Conservation (phyloP, 2,329 filamentous ascomycete genomes). For the Ascochyta lentis region DNA sequence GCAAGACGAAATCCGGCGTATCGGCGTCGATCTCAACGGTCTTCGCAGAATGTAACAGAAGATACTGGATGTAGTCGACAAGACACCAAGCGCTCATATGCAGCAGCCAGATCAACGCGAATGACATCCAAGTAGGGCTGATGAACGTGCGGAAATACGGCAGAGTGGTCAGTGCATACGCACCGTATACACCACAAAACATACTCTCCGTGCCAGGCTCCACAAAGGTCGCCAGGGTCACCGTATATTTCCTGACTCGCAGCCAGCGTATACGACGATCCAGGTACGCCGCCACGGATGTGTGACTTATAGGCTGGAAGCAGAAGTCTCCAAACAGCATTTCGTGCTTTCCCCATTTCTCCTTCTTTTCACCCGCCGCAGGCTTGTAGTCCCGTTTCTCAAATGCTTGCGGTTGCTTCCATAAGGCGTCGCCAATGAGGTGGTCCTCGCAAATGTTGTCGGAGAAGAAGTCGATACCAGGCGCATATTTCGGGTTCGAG, state of each 20-base stretch:
- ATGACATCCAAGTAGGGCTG: slow-evolving; percentile 71
- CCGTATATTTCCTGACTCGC: slow-evolving; percentile 92
- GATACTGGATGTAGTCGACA: slow-evolving; percentile 76
- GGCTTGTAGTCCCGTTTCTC: slow-evolving; percentile 35
- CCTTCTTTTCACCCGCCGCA: slow-evolving; percentile 34
- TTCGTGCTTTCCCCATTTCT: slow-evolving; percentile 75
- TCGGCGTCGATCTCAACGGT: slow-evolving; percentile 74
- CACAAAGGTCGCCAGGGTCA: slow-evolving; percentile 84
- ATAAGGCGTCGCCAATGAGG: slow-evolving; percentile 89
- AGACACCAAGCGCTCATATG: slow-evolving; percentile 74
- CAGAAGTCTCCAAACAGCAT: slow-evolving; percentile 85
- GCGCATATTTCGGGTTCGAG: slow-evolving; percentile 59
- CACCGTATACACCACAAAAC: slow-evolving; percentile 79
- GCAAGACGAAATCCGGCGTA: slow-evolving; percentile 75
- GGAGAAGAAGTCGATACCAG: slow-evolving; percentile 90
- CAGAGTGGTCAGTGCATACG: slow-evolving; percentile 78
- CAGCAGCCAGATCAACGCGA: slow-evolving; percentile 69
- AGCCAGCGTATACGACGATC: slow-evolving; percentile 88
- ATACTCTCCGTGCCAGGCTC: slow-evolving; percentile 92
- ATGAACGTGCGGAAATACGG: slow-evolving; percentile 67
- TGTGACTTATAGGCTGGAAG: slow-evolving; percentile 85
- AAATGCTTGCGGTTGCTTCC: slow-evolving; percentile 64
- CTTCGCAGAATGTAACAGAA: slow-evolving; percentile 73
- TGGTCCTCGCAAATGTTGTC: slow-evolving; percentile 98
- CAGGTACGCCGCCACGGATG: slow-evolving; percentile 78